Evolutionary conservation across 2,329 filamentous ascomycete genomes (phyloP), one percentile per base, ranked within the genome.

Genomic region (Zasmidium citrigriseum): DNA sequence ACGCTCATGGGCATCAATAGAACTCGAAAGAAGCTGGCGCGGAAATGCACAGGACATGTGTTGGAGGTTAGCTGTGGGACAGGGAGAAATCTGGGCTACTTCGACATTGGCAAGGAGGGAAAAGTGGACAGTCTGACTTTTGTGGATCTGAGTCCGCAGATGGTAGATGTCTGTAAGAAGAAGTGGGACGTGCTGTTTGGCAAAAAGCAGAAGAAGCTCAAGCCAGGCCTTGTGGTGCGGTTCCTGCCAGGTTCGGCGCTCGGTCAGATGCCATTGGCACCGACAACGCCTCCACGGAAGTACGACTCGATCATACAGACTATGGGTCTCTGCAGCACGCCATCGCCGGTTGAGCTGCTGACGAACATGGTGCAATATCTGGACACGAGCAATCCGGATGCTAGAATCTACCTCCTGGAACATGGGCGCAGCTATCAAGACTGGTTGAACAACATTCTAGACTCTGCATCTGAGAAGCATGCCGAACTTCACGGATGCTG

Each of bases 291-390:
- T 0, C 60, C 63, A 2, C 64, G 73, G 12, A 74, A 75, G 27
- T 82, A 79, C 66, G 78, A 81, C 55, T 80, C 78, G 1, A 77
- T 82, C 41, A 68, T 82, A 47, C 79, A 82, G 67, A 81, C 79
- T 2, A 81, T 82, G 78, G 80, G 80, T 4, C 69, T 82, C 7
- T 82, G 80, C 70, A 80, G 77, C 34, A 81, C 78, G 23, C 69
- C 75, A 5, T 71, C 76, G 50, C 80, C 80, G 2, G 74, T 74
- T 29, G 70, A 71, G 57, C 68, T 82, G 46, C 69, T 82, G 22
- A 69, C 70, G 63, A 81, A 78, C 59, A 72, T 82, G 41, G 76
- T 75, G 23, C 50, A 52, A 23, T 67, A 74, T 56, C 66, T 75
- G 29, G 70, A 76, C 24, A 71, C 69, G 4, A 71, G 73, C 10